Base-by-base conservation (phyloP, 495 filamentous ascomycete species). In the Bathelium albidoporum region DNA sequence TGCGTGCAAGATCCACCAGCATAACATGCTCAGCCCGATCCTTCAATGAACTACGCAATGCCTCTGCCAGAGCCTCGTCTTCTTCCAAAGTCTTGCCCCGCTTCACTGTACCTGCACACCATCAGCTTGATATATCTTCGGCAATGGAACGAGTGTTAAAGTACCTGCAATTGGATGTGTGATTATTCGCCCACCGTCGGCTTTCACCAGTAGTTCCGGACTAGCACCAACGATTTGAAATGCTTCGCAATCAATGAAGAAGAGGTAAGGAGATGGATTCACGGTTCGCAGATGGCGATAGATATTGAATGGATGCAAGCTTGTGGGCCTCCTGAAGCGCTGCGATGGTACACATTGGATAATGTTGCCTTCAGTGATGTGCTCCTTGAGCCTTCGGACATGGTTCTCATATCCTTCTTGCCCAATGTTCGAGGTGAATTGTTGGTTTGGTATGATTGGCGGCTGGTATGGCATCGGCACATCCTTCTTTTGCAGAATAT, bases 11-110 rank as follows among this genome's bases (percentile, higher is more conserved):
- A 72, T 98, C 94, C n/a, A 98, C 94, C 45, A 98, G 81, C 94
- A 98, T 98, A 69, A 98, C 94, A 77, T 97, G 94, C 76, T 97
- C 94, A 52, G 94, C 94, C 62, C 94, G 84, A 76, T 98, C 94
- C 73, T 98, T 98, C 22, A 95, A 79, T 61, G 87, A 91, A 62
- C 79, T 80, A 32, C 85, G 82, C 53, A 98, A 84, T 72, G 90
- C 86, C 26, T 85, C 78, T 1, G 95, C 91, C 16, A 98, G 84
- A 16, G 71, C 75, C 58, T 86, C 85, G 73, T 98, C 94, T 64
- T 95, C 89, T 70, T 89, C 87, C 0, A 82, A 77, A 12, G 86
- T 89, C 70, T 83, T 85, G 61, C 92, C 94, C 62, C 95, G 85
- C 74, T 86, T 88, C 63, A 97, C 91, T 0, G 94, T 98, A 41